phyloP scores from a whole-genome alignment of 345 rosid genomes.

The thale cress (Arabidopsis thaliana) region DNA sequence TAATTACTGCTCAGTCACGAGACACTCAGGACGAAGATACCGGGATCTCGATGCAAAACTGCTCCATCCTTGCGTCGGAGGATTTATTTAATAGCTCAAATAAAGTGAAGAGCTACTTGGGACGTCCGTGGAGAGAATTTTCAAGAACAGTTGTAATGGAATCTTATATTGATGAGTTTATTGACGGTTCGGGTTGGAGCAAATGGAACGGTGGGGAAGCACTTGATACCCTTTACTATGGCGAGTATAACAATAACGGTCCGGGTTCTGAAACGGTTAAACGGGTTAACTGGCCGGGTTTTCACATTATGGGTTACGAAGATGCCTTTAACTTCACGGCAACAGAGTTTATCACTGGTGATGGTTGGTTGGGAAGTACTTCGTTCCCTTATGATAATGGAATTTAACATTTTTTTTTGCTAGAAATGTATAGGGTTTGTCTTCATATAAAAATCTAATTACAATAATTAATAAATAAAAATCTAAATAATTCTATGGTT shows the following conservation, averaged over 20 bases:
- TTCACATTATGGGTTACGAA: slow-evolving; percentile 63
- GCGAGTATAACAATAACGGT: slow-evolving; percentile 80
- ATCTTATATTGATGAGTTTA: slow-evolving; percentile 71
- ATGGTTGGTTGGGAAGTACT: slow-evolving; percentile 82
- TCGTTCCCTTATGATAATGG: slow-evolving; percentile 76
- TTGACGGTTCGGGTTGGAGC: slow-evolving; percentile 71
- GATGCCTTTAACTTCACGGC: slow-evolving; percentile 73
- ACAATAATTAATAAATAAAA: neutral
- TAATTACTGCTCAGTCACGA: slow-evolving; percentile 77
- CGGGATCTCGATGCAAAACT: slow-evolving; percentile 82
- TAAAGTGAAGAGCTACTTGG: slow-evolving; percentile 67
- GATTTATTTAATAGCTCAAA: slow-evolving; percentile 49
- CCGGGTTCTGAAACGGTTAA: slow-evolving; percentile 66
- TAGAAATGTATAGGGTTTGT: slow-evolving; percentile 18
- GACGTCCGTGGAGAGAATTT: slow-evolving; percentile 77
- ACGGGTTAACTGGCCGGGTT: slow-evolving; percentile 80
- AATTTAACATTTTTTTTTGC: slow-evolving; percentile 43
- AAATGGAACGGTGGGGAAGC: slow-evolving; percentile 58
- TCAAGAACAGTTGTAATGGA: slow-evolving; percentile 67
- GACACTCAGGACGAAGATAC: slow-evolving; percentile 66
- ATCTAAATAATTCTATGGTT: slow-evolving; percentile 4
- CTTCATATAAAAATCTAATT: neutral
- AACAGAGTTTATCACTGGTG: slow-evolving; percentile 67
- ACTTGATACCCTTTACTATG: slow-evolving; percentile 66
- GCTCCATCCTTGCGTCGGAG: slow-evolving; percentile 64